Evolutionary conservation across 805 yeast species (phyloP), one percentile per base, ranked within the genome.

Genomic region (Teunomyces stri): DNA sequence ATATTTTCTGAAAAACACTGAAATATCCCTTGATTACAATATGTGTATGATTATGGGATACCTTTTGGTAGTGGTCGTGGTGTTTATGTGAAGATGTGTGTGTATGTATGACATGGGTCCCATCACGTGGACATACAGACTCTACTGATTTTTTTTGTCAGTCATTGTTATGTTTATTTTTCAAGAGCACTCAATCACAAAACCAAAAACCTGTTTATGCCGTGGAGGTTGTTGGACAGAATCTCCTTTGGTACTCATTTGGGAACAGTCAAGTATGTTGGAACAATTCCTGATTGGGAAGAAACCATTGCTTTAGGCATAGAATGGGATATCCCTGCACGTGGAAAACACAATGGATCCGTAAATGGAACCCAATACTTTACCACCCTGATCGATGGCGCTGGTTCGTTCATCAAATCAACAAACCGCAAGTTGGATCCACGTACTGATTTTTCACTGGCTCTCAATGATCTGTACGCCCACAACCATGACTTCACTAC

Each of bases 311-410:
- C 92, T 0, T 62, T 79, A 11, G 97, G 97, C 0, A 74, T 91
- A 3, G 96, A 91, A 62, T 91, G 97, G 97, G 97, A 91, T 60
- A 70, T 81, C 39, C 65, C 75, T 0, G 46, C 50, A 0, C 70
- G 89, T 30, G 97, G 97, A 1, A 88, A 84, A 56, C 81, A 90
- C 60, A 68, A 78, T 51, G 98, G 98, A 0, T 48, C 59, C 1
- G 50, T 80, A 22, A 69, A 78, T 16, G 88, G 84, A 0, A 56
- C 64, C 0, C 55, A 60, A 45, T 88, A 88, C 60, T 91, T 91
- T 61, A 29, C 52, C 56, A 46, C 62, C 22, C 6, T 29, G 31
- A n/a, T 65, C 50, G n/a, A 60, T 0, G 70, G 69, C 0, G 68
- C 83, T 2, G 95, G 88, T 0, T 80, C 90, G 3, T 88, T 88